A percentile compares a stretch with the other conserved stretches of the same genome.
Evolutionary conservation across 2,329 filamentous ascomycete species (phyloP).

Genomic region (Clarireedia homoeocarpa): DNA sequence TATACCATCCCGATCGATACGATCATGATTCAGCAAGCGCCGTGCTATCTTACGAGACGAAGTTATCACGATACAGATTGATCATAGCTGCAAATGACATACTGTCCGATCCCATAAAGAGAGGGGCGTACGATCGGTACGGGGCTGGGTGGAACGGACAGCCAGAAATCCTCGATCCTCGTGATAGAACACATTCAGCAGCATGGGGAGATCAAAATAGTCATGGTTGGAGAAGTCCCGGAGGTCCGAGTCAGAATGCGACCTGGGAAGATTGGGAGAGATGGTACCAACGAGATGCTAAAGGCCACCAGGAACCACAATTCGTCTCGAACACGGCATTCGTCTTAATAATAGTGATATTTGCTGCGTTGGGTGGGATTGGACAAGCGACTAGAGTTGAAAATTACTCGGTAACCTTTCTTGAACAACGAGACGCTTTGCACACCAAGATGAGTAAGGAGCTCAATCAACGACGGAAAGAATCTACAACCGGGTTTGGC

Average conservation of each 20-base stretch:
- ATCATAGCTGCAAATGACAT: conserved; percentile 83
- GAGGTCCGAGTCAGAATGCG: conserved; percentile 60
- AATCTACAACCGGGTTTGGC: conserved; percentile 43
- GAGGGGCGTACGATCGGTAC: conserved; percentile 72
- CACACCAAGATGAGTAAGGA: conserved; percentile 60
- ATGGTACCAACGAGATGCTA: conserved; percentile 53
- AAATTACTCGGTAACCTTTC: conserved; percentile 49
- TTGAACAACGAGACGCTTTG: conserved; percentile 59
- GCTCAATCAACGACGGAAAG: conserved; percentile 45
- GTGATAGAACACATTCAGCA: conserved; percentile 21
- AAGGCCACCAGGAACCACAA: conserved; percentile 43
- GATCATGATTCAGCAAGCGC: conserved; percentile 32
- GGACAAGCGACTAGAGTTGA: conserved; percentile 65
- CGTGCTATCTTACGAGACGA: conserved; percentile 49
- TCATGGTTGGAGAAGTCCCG: conserved; percentile 23
- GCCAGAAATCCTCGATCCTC: conserved; percentile 27
- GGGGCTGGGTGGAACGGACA: conserved; percentile 70
- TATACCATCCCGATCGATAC: conserved; percentile 82
- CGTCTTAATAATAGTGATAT: conserved; percentile 59
- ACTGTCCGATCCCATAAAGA: conserved; percentile 71
- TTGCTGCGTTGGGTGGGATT: conserved; percentile 62
- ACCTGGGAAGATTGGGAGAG: conserved; percentile 98
- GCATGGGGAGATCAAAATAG: conserved; percentile 17
- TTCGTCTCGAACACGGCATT: conserved; percentile 78
- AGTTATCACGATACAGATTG: conserved; percentile 84